Percentiles rank a stretch among this genome's conserved stretches.
Conservation (phyloP, 2,329 filamentous ascomycete species). For the Apiospora sp. region DNA sequence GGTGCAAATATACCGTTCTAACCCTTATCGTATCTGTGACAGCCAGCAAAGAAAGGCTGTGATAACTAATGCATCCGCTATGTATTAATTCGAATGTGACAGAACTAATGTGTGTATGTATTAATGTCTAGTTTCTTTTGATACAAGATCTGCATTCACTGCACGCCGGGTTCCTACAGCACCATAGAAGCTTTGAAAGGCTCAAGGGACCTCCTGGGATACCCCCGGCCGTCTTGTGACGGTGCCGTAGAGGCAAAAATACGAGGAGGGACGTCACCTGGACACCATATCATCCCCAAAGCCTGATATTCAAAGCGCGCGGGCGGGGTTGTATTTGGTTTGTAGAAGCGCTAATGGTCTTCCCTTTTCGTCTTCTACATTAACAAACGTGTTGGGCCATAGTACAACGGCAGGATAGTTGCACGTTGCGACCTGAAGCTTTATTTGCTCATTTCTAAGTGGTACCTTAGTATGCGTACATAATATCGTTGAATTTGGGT, state of each 20-base stretch:
- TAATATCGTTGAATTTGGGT: too few species aligned
- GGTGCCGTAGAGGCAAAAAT: neutral
- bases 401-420: neutral
- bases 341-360: too few species aligned
- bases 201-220: neutral
- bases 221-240: neutral
- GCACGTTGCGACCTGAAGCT: neutral
- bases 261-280: neutral
- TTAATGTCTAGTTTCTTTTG: too few species aligned
- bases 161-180: neutral
- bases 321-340: too few species aligned
- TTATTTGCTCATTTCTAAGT: neutral
- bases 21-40: neutral
- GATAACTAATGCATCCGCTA: neutral
- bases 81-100: too few species aligned
- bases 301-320: neutral
- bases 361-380: neutral
- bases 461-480: too few species aligned
- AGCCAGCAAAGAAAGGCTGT: neutral
- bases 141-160: too few species aligned
- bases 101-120: too few species aligned
- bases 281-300: neutral
- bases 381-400: neutral
- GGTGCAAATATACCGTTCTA: neutral
- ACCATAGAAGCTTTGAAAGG: neutral